These are phyloP conservation scores for Nitzschia sp. DNA, from an alignment of 108 stramenopile species.

Conservation along the genomic window DNA sequence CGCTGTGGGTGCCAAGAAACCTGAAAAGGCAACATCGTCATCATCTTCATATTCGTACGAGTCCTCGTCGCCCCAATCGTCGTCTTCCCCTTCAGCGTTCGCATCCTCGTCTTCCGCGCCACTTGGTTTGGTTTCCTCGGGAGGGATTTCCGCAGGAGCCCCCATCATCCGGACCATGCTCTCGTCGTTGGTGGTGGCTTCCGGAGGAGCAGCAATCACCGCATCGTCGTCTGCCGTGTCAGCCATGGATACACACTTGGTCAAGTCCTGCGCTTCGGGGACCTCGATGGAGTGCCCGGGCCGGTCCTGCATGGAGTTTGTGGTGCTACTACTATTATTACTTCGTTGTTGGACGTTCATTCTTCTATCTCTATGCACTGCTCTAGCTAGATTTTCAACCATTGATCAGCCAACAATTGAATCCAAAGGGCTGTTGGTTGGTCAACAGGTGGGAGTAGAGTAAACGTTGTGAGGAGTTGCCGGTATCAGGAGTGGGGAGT, in stretches of 20 bases:
- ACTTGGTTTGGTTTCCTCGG: constrained; percentile 11
- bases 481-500: no score
- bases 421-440: no score
- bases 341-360: no score
- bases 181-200: neutral
- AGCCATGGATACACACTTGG: neutral
- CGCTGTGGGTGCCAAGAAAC: constrained; percentile 52
- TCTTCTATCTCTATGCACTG: no score
- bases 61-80: constrained; percentile 59
- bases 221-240: constrained; percentile 16
- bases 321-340: no score
- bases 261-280: neutral
- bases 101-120: constrained; percentile 17
- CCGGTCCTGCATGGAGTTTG: neutral
- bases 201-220: constrained; percentile 37
- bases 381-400: no score
- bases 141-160: constrained; percentile 32
- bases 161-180: neutral
- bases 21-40: constrained; percentile 74
- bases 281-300: neutral
- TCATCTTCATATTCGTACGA: constrained; percentile 85
- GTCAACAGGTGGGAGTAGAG: no score
- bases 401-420: no score
- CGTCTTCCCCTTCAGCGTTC: constrained; percentile 25
- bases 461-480: no score